Evolutionary conservation across 108 stramenopile species (phyloP), one percentile per base, ranked within the genome.

Genomic region (Skeletonema costatum): DNA sequence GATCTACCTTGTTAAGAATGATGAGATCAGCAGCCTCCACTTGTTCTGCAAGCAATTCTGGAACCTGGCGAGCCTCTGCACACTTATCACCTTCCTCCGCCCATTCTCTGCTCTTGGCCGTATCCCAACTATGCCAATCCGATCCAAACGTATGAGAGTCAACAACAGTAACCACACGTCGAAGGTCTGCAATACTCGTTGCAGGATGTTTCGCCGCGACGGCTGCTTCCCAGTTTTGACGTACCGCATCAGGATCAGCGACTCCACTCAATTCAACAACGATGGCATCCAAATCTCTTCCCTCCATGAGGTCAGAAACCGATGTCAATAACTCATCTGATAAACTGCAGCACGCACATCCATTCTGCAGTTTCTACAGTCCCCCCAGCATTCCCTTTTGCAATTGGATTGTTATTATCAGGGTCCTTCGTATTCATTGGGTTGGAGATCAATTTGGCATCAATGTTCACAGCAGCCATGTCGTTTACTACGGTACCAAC

Each of bases 401-500:
- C 59, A 36, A 66, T 64, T 61, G 51, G 29, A 8, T 66, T 48
- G 51, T 64, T 60, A 2, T 19, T 48, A 31, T 32, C 65, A 35
- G 51, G 60, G 44, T 71, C 48, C 35, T 61, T 51, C 8, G 36
- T 14, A 56, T 41, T 75, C 69, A 72, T 50, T 63, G 70, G 17
- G 68, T 64, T 68, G 56, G 60, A 61, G 3, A 97, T 72, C 36
- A 99, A 85, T 58, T 95, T 96, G 77, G 97, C 95, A 78, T 99
- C 99, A 60, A 99, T 97, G 78, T 99, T 99, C 2, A 99, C 88
- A 13, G 76, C 71, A 0, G 93, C 95, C 62, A 99, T 92, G 67
- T 99, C 98, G 62, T 99, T 99, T 69, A 99, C 97, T 70, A 98
- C 90, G 3, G 98, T 88, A 11, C 96, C 97, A 36, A 97, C 85